phyloP scores from a whole-genome alignment of 192 early-diverging fungal genomes.

The Obelidium mucronatum region DNA sequence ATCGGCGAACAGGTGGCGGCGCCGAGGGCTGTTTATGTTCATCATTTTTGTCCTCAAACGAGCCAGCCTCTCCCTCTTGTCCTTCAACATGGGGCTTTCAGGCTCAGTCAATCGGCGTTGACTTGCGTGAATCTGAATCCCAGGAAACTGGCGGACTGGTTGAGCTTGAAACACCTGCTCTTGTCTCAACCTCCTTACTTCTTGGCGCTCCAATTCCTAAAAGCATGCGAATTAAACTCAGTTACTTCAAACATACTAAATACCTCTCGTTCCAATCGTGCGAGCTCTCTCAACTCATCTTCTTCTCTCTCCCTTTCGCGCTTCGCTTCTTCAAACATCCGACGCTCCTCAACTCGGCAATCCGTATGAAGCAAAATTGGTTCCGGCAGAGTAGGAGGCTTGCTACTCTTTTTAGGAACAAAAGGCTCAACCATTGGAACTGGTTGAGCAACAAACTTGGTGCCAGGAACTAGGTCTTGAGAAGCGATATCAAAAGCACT shows the following conservation, averaged over 20 bases:
- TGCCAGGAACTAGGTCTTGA: not conserved
- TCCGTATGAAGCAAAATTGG: slow-evolving; percentile 60
- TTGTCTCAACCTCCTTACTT: slow-evolving; percentile 62
- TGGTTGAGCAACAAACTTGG: slow-evolving; percentile 67
- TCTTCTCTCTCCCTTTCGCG: slow-evolving; percentile 60
- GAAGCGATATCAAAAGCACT: not conserved
- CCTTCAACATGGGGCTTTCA: slow-evolving; percentile 46
- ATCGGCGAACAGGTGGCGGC: no score
- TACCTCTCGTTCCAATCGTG: slow-evolving; percentile 58
- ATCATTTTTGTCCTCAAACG: not conserved
- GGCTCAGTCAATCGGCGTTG: slow-evolving; percentile 63
- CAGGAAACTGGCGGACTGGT: slow-evolving; percentile 62
- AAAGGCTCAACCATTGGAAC: slow-evolving; percentile 65
- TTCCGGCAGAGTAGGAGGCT: slow-evolving; percentile 61
- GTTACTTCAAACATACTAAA: not conserved
- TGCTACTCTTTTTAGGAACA: slow-evolving; percentile 60
- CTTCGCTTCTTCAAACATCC: slow-evolving; percentile 65
- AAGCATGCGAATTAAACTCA: not conserved
- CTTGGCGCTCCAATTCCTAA: slow-evolving; percentile 59
- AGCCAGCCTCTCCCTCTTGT: slow-evolving; percentile 38
- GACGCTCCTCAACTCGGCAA: slow-evolving; percentile 70
- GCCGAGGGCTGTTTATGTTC: not conserved
- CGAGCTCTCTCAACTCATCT: slow-evolving; percentile 58
- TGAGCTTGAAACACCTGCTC: slow-evolving; percentile 66
- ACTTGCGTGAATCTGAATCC: slow-evolving; percentile 60